Evolutionary conservation across 2,329 filamentous ascomycete genomes (phyloP).

Genomic region (Sarocladiaceae sp.): DNA sequence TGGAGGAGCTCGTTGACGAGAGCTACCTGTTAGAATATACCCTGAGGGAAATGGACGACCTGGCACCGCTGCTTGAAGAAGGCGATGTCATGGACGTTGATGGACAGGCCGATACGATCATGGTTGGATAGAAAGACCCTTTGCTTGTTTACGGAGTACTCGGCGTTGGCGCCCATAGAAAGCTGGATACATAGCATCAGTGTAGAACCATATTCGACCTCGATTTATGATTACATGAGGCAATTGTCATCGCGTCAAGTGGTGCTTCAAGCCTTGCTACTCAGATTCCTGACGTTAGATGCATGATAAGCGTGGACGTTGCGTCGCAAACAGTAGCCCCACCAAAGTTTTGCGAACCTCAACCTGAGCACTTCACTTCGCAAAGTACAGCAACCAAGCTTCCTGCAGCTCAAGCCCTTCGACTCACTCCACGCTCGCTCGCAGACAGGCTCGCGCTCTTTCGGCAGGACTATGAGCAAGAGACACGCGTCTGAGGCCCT

Average conservation of each 20-base stretch:
- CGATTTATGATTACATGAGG: slow-evolving; percentile 10
- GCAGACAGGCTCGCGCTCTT: neutral
- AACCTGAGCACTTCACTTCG: neutral
- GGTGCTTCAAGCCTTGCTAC: neutral
- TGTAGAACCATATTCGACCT: too few relatives aligned
- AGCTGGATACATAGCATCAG: slow-evolving; percentile 7
- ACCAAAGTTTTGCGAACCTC: slow-evolving; percentile 7
- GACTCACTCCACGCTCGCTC: neutral
- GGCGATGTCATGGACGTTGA: slow-evolving; percentile 26
- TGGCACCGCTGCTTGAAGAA: slow-evolving; percentile 39
- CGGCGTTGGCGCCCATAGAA: slow-evolving; percentile 11
- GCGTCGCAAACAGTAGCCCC: slow-evolving; percentile 1
- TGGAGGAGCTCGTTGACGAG: slow-evolving; percentile 88
- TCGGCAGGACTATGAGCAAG: slow-evolving; percentile 41
- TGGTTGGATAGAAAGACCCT: slow-evolving; percentile 30
- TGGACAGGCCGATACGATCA: slow-evolving; percentile 34
- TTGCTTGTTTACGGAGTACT: slow-evolving; percentile 1
- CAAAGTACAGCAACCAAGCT: neutral
- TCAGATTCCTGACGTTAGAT: neutral
- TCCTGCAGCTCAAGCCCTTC: slow-evolving; percentile 1
- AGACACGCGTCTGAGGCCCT: slow-evolving; percentile 55
- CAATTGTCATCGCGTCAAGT: neutral
- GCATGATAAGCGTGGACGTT: neutral
- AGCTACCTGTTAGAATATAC: slow-evolving; percentile 94
- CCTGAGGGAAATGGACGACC: slow-evolving; percentile 82